phyloP scores from a whole-genome alignment of 2,329 filamentous ascomycete species.

The Colletotrichum abscissum region DNA sequence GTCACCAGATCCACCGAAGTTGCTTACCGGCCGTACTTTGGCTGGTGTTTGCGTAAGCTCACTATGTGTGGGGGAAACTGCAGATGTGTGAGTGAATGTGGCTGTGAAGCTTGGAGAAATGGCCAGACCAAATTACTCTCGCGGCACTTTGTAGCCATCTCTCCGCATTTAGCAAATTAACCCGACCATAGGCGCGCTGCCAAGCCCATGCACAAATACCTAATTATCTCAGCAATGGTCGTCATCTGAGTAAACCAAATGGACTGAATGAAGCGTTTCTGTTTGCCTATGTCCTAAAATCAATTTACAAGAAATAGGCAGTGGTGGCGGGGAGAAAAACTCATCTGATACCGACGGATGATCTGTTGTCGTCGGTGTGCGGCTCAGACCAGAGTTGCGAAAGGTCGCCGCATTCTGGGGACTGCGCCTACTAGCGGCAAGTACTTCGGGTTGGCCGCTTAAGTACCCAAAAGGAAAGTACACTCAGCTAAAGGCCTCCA shows the following conservation, averaged over 20 bases:
- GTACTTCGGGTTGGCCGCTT: not conserved
- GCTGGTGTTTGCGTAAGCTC: not conserved
- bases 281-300: not conserved
- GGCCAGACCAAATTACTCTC: not conserved
- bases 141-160: not conserved
- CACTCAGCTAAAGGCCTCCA: not conserved
- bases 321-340: not conserved
- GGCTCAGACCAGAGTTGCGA: slow-evolving; percentile 31
- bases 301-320: not conserved
- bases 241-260: not conserved
- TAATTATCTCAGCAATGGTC: not conserved
- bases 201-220: not conserved
- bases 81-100: slow-evolving; percentile 9
- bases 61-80: not conserved
- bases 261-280: not conserved
- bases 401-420: slow-evolving; percentile 30
- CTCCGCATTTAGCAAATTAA: slow-evolving; percentile 8
- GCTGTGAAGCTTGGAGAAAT: slow-evolving; percentile 27
- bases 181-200: not conserved
- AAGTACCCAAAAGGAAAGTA: not conserved
- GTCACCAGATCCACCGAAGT: not conserved
- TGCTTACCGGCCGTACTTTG: not conserved
- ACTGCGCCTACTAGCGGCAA: not conserved
- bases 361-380: slow-evolving; percentile 28
- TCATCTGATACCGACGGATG: slow-evolving; percentile 13